Base-by-base conservation (phyloP, 768 basidiomycete species). In the Filobasidium wieringae region DNA sequence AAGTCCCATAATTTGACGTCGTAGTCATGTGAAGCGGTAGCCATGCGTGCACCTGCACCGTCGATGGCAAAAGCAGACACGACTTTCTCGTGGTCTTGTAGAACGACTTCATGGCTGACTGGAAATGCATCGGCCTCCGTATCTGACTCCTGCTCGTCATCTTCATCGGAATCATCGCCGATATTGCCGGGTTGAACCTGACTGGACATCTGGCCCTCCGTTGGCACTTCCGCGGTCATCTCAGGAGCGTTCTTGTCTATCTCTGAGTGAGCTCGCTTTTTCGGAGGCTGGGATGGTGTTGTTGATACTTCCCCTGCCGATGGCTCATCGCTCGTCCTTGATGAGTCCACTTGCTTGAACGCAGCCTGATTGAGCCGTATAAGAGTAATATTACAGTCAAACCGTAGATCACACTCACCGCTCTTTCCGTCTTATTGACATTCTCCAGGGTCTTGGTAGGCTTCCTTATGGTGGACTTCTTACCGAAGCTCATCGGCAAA, bases 1-100 rank as follows among this genome's bases (percentile, higher is more conserved):
- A 97, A 97, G 75, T 99, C 95, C 92, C 93, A 99, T 54, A 99
- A 74, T 76, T 97, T 97, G 74, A 86, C 84, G 74, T 99, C 95
- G 70, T 97, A 97, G 72, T 99, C 95, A 76, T 97, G 86, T 19
- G 88, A 88, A 15, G 95, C 95, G 8, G 88, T 87, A 17, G 88
- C 75, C 30, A 99, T 76, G 33, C 95, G 83, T 12, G 93, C 91
- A 58, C 95, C 95, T 22, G 92, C 88, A 7, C 91, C 88, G 74
- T 99, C 95, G 47, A 97, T 77, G 0, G 90, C 80, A 19, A 99
- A 77, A 4, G 95, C 90, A 24, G 92, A 89, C 19, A 97, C 83
- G 37, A 75, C 75, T 77, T 97, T 99, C 14, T 81, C 85, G 71
- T 99, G 95, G 74, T 97, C 92, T 74, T 93, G 95, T 68, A 97